Base-by-base conservation (phyloP, 2,329 filamentous ascomycete species). In the Cercospora sp. region DNA sequence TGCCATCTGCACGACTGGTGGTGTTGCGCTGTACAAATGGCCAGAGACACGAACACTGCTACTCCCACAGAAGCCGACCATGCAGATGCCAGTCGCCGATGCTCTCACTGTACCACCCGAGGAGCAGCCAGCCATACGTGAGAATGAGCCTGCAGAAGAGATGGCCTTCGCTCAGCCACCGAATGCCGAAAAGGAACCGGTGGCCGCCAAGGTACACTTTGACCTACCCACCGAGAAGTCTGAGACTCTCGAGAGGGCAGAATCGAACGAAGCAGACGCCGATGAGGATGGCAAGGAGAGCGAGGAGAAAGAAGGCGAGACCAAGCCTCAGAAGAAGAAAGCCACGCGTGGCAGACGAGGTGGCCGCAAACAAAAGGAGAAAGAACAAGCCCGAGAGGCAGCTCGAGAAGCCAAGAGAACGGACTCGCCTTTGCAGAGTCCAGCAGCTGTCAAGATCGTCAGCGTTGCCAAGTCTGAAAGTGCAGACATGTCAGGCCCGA, bases 271-370 rank as follows among this genome's bases (percentile, higher is more conserved):
- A 7, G 43, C 43, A 55, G 49, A 64, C 18, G 12, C 18, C 16
- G 62, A 55, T 3, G 62, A 64, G 10, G 45, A 57, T 24, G 49
- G 21, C 49, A 64, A 34, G 65, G 75, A 76, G 59, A 76, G 75
- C 37, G 67, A 74, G 10, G 71, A 69, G 12, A 70, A 74, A 10
- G 77, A 72, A 55, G 70, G 72, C 51, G 70, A 61, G 24, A 59
- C 58, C 12, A 71, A 69, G 28, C 76, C 74, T 0, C 82, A 81
- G 73, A 84, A 84, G 76, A 83, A 82, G 75, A 84, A 84, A 70
- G 82, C 83, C 5, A 83, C 84, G 60, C 76, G 83, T 65, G 83
- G 83, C 26, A 82, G 82, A 69, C 80, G 83, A 18, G 83, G 82
- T 28, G 83, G 83, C 24, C 77, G 78, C 21, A 82, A 81, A 71